phyloP scores from a whole-genome alignment of 2,329 filamentous ascomycete species.

The Ascochyta rabiei region DNA sequence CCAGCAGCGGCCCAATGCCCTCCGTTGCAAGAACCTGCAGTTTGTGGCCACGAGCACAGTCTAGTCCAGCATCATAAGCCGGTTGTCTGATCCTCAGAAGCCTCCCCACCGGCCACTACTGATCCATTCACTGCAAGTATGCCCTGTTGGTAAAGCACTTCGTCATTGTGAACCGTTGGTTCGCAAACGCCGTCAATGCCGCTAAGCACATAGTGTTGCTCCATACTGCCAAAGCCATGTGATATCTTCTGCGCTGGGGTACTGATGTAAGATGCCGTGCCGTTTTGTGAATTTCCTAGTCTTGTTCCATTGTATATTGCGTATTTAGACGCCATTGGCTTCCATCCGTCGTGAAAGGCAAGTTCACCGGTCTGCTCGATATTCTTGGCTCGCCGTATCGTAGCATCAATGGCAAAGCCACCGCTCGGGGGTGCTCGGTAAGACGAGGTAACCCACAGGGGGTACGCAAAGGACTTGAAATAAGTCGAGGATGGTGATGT shows the following conservation, averaged over 20 bases:
- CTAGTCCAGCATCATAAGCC: constrained; percentile 2
- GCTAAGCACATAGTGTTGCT: constrained; percentile 63
- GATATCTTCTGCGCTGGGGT: constrained; percentile 55
- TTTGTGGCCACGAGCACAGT: constrained; percentile 5
- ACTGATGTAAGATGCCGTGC: constrained; percentile 62
- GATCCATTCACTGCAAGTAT: constrained; percentile 63
- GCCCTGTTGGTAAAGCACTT: constrained; percentile 63
- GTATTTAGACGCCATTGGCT: constrained; percentile 55
- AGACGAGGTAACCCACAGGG: constrained; percentile 63
- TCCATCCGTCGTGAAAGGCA: constrained; percentile 66
- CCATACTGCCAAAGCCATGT: constrained; percentile 61
- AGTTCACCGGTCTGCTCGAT: constrained; percentile 54
- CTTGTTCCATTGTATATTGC: constrained; percentile 46
- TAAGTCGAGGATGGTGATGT: constrained; percentile 45
- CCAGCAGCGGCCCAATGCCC: constrained; percentile 35
- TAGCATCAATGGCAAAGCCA: constrained; percentile 54
- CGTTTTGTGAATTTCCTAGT: constrained; percentile 62
- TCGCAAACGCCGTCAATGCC: constrained; percentile 44
- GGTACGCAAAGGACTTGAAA: constrained; percentile 61
- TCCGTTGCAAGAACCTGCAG: constrained; percentile 30
- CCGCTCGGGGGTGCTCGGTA: constrained; percentile 51
- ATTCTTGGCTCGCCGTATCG: constrained; percentile 57
- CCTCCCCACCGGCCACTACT: constrained; percentile 53
- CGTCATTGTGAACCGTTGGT: constrained; percentile 11
- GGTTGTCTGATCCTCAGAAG: background rate